Percentiles rank a stretch among this genome's conserved stretches.
These are phyloP conservation scores for Ochetophila trinervis DNA, from an alignment of 306 rosid genomes.

Conservation along the genomic window DNA sequence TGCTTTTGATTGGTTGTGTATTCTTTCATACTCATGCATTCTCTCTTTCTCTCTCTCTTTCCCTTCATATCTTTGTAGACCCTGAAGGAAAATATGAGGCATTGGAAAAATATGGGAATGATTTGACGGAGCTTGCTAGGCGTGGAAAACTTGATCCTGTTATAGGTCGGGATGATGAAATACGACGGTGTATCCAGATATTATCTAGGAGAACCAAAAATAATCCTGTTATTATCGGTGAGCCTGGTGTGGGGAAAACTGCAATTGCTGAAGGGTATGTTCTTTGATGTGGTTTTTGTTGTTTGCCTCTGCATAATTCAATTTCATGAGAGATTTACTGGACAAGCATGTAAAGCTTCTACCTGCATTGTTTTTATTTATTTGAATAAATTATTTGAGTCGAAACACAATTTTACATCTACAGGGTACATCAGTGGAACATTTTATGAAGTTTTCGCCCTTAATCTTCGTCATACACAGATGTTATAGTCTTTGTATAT, in stretches of 20 bases:
- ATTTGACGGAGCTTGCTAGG: constrained; percentile 91
- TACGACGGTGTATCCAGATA: constrained; percentile 90
- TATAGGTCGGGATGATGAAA: constrained; percentile 95
- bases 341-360: not conserved
- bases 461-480: too few relatives aligned
- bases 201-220: constrained; percentile 91
- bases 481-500: too few relatives aligned
- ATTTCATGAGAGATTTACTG: not conserved
- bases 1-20: too few relatives aligned
- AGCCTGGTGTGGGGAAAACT: constrained; percentile 98
- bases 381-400: not conserved
- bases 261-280: constrained; percentile 99
- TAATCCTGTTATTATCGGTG: constrained; percentile 96
- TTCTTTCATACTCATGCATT: too few relatives aligned
- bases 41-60: too few relatives aligned
- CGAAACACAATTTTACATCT: not conserved
- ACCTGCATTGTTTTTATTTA: not conserved
- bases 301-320: not conserved
- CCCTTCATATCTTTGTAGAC: constrained; percentile 39
- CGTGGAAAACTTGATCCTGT: constrained; percentile 99
- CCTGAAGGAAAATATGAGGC: constrained; percentile 96
- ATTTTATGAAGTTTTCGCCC: too few relatives aligned
- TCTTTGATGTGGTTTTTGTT: not conserved
- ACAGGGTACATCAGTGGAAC: too few relatives aligned
- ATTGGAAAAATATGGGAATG: constrained; percentile 81